These are phyloP conservation scores for Rubia tinctorum DNA, from an alignment of 305 asterid species.

Conservation along the genomic window DNA sequence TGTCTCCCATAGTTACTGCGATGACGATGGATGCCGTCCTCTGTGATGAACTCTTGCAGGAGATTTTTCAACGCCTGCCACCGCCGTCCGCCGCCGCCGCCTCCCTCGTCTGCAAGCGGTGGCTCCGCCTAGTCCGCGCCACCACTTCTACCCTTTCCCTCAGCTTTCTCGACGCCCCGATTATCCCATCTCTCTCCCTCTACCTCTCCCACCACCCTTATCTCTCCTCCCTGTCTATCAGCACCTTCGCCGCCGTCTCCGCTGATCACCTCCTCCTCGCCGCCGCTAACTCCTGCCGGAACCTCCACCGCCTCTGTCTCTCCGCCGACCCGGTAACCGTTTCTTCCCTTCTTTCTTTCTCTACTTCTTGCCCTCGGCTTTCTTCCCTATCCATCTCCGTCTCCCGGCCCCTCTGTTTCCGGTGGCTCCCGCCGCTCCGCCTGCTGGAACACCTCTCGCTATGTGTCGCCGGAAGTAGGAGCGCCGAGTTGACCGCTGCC, in stretches of 20 bases:
- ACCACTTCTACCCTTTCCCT: slow-evolving; percentile 55
- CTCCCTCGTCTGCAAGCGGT: slow-evolving; percentile 59
- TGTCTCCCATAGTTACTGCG: background rate
- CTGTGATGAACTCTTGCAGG: slow-evolving; percentile 73
- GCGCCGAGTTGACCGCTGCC: slow-evolving; percentile 2
- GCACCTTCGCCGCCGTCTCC: slow-evolving; percentile 13
- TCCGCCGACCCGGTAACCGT: slow-evolving; percentile 36
- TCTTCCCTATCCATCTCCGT: slow-evolving; percentile 45
- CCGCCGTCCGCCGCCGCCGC: slow-evolving; percentile 47
- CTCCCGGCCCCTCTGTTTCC: slow-evolving; percentile 47
- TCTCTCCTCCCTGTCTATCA: slow-evolving; percentile 43
- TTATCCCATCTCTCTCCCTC: slow-evolving; percentile 29
- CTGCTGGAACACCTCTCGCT: slow-evolving; percentile 49
- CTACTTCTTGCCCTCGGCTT: slow-evolving; percentile 44
- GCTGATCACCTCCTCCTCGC: slow-evolving; percentile 23
- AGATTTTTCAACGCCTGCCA: slow-evolving; percentile 74
- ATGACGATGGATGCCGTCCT: slow-evolving; percentile 48
- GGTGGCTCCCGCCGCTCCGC: slow-evolving; percentile 48
- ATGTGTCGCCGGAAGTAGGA: slow-evolving; percentile 25
- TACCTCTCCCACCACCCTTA: slow-evolving; percentile 45
- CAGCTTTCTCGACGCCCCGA: slow-evolving; percentile 24
- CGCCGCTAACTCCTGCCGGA: slow-evolving; percentile 50
- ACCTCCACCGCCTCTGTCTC: slow-evolving; percentile 46
- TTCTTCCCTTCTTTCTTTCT: slow-evolving; percentile 35
- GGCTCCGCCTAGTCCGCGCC: slow-evolving; percentile 60